Conservation (phyloP, 2,329 filamentous ascomycete species). For the Phyllachora maydis region DNA sequence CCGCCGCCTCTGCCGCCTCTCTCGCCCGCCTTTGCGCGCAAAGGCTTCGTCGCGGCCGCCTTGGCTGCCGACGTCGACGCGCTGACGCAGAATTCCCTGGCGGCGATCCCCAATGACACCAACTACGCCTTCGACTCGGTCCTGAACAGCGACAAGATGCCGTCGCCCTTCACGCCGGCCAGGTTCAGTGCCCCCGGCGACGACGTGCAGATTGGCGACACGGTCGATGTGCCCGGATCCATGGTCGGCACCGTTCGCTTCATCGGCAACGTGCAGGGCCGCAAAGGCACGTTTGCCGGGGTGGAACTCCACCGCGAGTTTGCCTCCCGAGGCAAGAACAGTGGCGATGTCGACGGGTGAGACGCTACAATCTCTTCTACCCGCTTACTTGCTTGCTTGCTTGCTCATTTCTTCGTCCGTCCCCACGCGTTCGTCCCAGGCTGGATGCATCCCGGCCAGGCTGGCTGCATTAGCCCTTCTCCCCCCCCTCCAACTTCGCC, state of each 20-base stretch:
- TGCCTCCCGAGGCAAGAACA: conserved; percentile 78
- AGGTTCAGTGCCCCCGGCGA: conserved; percentile 22
- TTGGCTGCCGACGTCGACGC: too few species aligned
- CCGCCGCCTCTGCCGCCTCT: conserved; percentile 20
- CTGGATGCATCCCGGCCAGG: too few species aligned
- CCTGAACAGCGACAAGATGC: conserved; percentile 23
- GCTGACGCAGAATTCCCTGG: conserved; percentile 41
- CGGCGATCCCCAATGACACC: conserved; percentile 45
- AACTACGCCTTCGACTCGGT: conserved; percentile 40
- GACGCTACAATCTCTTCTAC: conserved; percentile 9
- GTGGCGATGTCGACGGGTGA: conserved; percentile 86
- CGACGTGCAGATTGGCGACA: conserved; percentile 53
- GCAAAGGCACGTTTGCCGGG: conserved; percentile 79
- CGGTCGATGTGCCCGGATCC: conserved; percentile 78
- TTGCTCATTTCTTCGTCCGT: too few species aligned
- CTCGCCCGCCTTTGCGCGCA: conserved; percentile 34
- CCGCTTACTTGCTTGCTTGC: too few species aligned
- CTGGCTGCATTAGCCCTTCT: too few species aligned
- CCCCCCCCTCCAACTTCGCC: too few species aligned
- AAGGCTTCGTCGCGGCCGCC: too few species aligned
- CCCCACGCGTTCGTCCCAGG: too few species aligned
- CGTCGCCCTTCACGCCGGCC: conserved; percentile 30
- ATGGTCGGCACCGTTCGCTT: conserved; percentile 87
- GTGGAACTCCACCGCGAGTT: conserved; percentile 74
- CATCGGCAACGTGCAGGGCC: conserved; percentile 67